A percentile compares a stretch with the other conserved stretches of the same genome.
These are phyloP conservation scores for Mortierella sp. DNA, from an alignment of 371 early-diverging fungal species.

Conservation along the genomic window DNA sequence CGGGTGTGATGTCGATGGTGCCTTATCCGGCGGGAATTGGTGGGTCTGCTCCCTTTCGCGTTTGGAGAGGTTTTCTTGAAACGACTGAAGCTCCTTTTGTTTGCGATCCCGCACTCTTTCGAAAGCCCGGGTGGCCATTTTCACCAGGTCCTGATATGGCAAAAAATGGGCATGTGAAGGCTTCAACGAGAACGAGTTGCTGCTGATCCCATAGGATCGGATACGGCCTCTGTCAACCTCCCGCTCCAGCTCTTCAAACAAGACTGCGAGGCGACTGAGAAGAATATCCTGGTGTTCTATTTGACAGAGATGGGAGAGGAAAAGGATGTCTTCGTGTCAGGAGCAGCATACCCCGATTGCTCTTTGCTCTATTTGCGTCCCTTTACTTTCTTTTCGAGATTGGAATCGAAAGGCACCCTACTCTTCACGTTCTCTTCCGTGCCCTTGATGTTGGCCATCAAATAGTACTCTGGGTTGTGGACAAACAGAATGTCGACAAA, in stretches of 20 bases:
- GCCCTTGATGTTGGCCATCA: conserved; percentile 37
- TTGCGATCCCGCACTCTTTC: conserved; percentile 23
- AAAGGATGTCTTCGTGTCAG: too few species aligned
- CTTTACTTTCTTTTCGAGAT: too few species aligned
- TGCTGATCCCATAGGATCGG: conserved; percentile 50
- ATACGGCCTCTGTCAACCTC: conserved; percentile 50
- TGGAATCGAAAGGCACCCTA: too few species aligned
- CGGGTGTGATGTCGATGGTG: not conserved
- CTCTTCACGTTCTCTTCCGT: conserved; percentile 32
- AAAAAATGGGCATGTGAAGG: conserved; percentile 51
- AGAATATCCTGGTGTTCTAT: conserved; percentile 42
- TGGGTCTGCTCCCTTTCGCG: not conserved
- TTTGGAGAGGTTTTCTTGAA: not conserved
- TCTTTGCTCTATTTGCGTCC: too few species aligned
- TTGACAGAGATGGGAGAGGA: too few species aligned
- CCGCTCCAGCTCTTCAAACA: conserved; percentile 51
- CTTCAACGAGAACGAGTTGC: conserved; percentile 52
- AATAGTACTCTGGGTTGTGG: conserved; percentile 49
- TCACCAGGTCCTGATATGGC: conserved; percentile 47
- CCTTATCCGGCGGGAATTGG: not conserved
- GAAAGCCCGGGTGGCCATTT: conserved; percentile 45
- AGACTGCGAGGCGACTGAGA: conserved; percentile 22
- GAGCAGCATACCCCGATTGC: too few species aligned
- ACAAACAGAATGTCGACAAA: conserved; percentile 45
- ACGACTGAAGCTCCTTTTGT: conserved; percentile 6